Percentiles rank a stretch among this genome's conserved stretches.
phyloP scores from a whole-genome alignment of 371 early-diverging fungal genomes.

The Enterospora canceri region DNA sequence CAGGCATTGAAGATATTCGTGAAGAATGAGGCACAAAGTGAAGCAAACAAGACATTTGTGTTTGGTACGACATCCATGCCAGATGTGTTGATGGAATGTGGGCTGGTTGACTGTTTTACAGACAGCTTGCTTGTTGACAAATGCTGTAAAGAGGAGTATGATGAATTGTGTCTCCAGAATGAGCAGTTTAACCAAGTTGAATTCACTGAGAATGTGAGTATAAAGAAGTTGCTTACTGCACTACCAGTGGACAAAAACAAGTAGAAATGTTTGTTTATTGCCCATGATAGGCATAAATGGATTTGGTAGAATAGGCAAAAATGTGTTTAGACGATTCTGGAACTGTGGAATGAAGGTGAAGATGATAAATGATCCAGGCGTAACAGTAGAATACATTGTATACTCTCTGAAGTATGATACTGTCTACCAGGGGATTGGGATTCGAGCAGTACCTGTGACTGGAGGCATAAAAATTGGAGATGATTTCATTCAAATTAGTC shows the following conservation, averaged over 20 bases:
- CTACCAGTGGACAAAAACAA: constrained; percentile 35
- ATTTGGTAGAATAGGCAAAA: constrained; percentile 91
- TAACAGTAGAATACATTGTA: constrained; percentile 77
- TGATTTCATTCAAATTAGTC: constrained; percentile 58
- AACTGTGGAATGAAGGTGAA: constrained; percentile 66
- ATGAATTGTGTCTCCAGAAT: constrained; percentile 42
- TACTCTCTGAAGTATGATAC: constrained; percentile 92
- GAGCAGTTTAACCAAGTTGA: constrained; percentile 32
- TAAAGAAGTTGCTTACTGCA: constrained; percentile 38
- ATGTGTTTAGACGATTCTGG: constrained; percentile 60
- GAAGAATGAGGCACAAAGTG: constrained; percentile 44
- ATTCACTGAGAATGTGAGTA: constrained; percentile 24
- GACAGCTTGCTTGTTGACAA: constrained; percentile 21
- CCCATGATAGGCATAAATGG: constrained; percentile 80
- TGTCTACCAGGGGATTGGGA: constrained; percentile 72
- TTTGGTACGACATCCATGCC: constrained; percentile 51
- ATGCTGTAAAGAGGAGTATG: constrained; percentile 34
- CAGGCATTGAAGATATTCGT: constrained; percentile 68
- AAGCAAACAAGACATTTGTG: constrained; percentile 51
- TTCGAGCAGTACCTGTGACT: constrained; percentile 64
- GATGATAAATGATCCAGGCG: constrained; percentile 92
- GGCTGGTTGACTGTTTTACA: constrained; percentile 50
- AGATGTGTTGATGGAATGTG: constrained; percentile 43
- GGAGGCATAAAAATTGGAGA: constrained; percentile 64
- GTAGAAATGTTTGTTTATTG: neutral